Base-by-base conservation (phyloP, 495 filamentous ascomycete genomes). In the Neurospora sp. region DNA sequence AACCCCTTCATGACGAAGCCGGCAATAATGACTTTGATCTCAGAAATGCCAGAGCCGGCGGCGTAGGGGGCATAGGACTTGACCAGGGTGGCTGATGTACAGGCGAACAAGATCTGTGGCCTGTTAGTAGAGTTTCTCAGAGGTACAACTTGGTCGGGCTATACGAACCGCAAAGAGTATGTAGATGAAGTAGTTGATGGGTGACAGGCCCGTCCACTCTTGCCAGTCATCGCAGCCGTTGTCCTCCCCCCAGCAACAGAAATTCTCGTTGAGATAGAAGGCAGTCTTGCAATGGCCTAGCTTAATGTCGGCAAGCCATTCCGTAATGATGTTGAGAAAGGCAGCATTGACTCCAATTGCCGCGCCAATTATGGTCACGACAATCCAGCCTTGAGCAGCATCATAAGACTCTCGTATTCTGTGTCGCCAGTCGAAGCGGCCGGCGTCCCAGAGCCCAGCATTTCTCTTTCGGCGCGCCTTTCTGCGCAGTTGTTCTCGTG, bases 1-100 rank as follows among this genome's bases (percentile, higher is more conserved):
- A 98, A 99, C 8, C 96, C 96, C 80, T 99, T 98, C 96, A 99
- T 99, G 72, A 98, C 92, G 76, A 99, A 99, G n/a, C 96, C 96
- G 7, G 94, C 95, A 77, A 99, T 97, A 76, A 99, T 99, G 82
- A 96, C 98, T 82, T 99, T 99, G 83, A 99, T 99, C 84, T 99
- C 96, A 37, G 94, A 98, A 72, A 99, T 99, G 68, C 96, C 96
- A 31, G 94, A 98, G 39, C 96, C 96, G 40, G 96, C 96, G 14
- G 96, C 96, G 80, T 99, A 99, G 16, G 96, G 96, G 12, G 96
- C 94, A 82, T 96, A 98, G 1, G 90, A 90, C 80, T 94, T 97
- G 79, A 99, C 96, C 18, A 99, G 85, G 44, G 86, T 89, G 3
- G 94, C 96, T 2, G 94, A 89, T 12, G 91, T 91, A 40, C 92